Evolutionary conservation across 257 asterid genomes (phyloP).

Genomic region (Gentiana macrophylla): DNA sequence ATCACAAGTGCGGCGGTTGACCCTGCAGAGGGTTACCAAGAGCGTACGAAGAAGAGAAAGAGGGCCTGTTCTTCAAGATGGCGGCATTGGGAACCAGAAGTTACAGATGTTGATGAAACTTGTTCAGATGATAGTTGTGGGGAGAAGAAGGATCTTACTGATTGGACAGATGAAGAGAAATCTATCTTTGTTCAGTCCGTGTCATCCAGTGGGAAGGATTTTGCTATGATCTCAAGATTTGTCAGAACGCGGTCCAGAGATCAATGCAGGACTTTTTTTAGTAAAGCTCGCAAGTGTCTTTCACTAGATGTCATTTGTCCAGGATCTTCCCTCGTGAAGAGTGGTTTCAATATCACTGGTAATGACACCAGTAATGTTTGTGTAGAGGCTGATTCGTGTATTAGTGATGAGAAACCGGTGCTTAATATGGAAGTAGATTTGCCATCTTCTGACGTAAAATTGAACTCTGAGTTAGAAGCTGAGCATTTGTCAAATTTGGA

Average conservation of each 20-base stretch:
- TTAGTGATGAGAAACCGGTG: slow-evolving; percentile 35
- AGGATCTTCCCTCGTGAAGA: slow-evolving; percentile 26
- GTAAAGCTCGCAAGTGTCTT: slow-evolving; percentile 82
- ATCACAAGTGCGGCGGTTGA: slow-evolving; percentile 71
- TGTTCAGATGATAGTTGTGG: slow-evolving; percentile 92
- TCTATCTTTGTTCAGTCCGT: slow-evolving; percentile 56
- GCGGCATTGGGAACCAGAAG: slow-evolving; percentile 61
- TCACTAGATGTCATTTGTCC: slow-evolving; percentile 49
- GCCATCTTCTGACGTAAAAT: slow-evolving; percentile 20
- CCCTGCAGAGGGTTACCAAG: slow-evolving; percentile 55
- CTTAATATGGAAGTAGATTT: slow-evolving; percentile 31
- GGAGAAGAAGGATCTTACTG: slow-evolving; percentile 49
- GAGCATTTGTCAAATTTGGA: slow-evolving; percentile 19
- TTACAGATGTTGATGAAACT: slow-evolving; percentile 54
- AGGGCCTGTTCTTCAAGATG: slow-evolving; percentile 39
- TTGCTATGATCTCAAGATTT: slow-evolving; percentile 49
- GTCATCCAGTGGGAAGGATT: slow-evolving; percentile 72
- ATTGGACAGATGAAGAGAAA: slow-evolving; percentile 96
- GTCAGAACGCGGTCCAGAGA: slow-evolving; percentile 66
- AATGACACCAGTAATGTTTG: slow-evolving; percentile 65
- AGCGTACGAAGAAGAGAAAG: slow-evolving; percentile 32
- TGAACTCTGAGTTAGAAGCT: slow-evolving; percentile 22
- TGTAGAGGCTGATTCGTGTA: slow-evolving; percentile 30
- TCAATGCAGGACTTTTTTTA: slow-evolving; percentile 78
- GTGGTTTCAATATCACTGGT: slow-evolving; percentile 45